A percentile compares a stretch with the other conserved stretches of the same genome.
Conservation (phyloP, 768 basidiomycete species). For the Pholiota microspora region DNA sequence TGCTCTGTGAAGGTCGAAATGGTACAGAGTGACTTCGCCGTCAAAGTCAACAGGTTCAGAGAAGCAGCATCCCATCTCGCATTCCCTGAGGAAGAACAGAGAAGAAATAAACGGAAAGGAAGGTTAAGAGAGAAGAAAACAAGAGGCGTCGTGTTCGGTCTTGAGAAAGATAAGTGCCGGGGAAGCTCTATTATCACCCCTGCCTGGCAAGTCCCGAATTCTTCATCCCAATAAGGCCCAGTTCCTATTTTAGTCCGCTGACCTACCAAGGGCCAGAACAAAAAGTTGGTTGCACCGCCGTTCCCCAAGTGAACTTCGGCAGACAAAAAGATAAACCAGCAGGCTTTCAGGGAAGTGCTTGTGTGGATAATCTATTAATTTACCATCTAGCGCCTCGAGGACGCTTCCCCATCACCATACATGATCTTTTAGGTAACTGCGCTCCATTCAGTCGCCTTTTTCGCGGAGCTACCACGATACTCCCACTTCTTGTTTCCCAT, state of each 20-base stretch:
- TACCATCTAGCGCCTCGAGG: not conserved
- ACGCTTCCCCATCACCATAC: not conserved
- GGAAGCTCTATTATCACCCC: slow-evolving; percentile 11
- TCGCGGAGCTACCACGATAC: not conserved
- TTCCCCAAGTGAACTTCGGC: not conserved
- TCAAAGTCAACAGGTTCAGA: slow-evolving; percentile 86
- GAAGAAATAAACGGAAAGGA: slow-evolving; percentile 27
- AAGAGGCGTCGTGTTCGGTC: slow-evolving; percentile 35
- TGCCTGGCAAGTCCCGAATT: slow-evolving; percentile 20
- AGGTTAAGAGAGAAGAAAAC: slow-evolving; percentile 36
- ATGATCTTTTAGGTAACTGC: not conserved
- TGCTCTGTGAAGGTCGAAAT: slow-evolving; percentile 93
- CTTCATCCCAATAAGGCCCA: slow-evolving; percentile 23
- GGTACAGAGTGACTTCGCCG: slow-evolving; percentile 84
- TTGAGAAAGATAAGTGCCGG: slow-evolving; percentile 13
- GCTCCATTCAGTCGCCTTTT: not conserved
- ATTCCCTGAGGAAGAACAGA: slow-evolving; percentile 27
- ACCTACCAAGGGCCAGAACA: not conserved
- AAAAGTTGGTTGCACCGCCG: not conserved
- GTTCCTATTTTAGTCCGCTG: slow-evolving; percentile 1
- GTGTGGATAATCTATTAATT: not conserved
- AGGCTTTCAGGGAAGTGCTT: not conserved
- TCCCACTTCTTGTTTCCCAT: slow-evolving; percentile 12
- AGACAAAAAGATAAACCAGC: not conserved
- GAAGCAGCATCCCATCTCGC: slow-evolving; percentile 63